Evolutionary conservation across 2,329 filamentous ascomycete genomes (phyloP).

Genomic region (Colletotrichum ledebouriae): DNA sequence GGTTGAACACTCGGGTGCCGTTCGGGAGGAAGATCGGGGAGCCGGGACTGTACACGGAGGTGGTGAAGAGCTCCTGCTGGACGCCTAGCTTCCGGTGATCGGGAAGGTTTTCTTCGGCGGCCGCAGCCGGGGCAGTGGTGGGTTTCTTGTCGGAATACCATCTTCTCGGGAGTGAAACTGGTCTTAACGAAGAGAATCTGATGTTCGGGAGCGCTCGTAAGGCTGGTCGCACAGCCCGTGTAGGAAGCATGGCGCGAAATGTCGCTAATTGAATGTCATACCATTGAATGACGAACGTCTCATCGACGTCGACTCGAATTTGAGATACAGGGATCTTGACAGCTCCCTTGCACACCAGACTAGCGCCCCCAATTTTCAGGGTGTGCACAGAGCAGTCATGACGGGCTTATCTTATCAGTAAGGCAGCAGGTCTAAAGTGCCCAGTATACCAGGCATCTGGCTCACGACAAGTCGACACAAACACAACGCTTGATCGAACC

Average conservation of each 20-base stretch:
- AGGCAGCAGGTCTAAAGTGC: no score
- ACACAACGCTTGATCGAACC: no score
- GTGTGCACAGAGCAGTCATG: constrained; percentile 4
- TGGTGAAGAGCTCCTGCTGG: constrained; percentile 83
- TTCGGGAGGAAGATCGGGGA: constrained; percentile 88
- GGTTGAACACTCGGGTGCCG: constrained; percentile 86
- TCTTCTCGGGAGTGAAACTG: constrained; percentile 9
- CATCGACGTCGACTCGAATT: constrained; percentile 19
- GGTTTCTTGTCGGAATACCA: constrained; percentile 38
- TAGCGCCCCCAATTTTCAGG: constrained; percentile 22
- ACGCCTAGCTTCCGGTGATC: constrained; percentile 73
- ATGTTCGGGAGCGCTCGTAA: constrained; percentile 30
- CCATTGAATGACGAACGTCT: constrained; percentile 7
- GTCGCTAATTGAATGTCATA: constrained; percentile 35
- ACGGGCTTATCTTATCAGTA: constrained; percentile 17
- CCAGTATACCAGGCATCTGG: no score
- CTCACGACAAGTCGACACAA: no score
- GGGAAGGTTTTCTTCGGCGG: constrained; percentile 48
- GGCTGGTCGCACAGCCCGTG: constrained; percentile 44
- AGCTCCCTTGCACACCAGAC: constrained; percentile 16
- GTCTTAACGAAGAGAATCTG: neutral
- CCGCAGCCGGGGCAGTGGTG: neutral
- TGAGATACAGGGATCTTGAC: constrained; percentile 32
- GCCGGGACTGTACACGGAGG: constrained; percentile 83
- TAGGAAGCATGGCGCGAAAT: constrained; percentile 46